Conservation (phyloP, 2,329 filamentous ascomycete species). For the Dactylella cylindrospora region DNA sequence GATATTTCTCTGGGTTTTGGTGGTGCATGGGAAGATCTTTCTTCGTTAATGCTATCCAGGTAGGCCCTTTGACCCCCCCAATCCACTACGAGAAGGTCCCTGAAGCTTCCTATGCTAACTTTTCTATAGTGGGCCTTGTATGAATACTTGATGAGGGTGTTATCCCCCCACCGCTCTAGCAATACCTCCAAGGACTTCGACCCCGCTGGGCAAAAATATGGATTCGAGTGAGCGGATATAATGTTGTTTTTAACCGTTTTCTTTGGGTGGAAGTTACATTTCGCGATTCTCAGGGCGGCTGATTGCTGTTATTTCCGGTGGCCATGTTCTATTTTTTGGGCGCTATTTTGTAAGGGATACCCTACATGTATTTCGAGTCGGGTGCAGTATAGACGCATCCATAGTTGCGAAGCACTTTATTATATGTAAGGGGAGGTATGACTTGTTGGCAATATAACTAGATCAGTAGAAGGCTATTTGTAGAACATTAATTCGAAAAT, state of each 20-base stretch:
- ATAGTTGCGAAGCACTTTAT: too few species aligned
- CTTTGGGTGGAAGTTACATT: neutral
- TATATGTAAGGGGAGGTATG: too few species aligned
- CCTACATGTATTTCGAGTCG: too few species aligned
- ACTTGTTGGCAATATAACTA: too few species aligned
- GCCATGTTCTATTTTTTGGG: slow-evolving; percentile 9
- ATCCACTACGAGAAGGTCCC: neutral
- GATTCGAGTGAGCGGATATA: too few species aligned
- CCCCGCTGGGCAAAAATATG: slow-evolving; percentile 17
- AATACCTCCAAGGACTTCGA: slow-evolving; percentile 3
- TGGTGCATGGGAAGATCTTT: slow-evolving; percentile 86
- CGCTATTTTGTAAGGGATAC: slow-evolving; percentile 9
- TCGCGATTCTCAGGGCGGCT: too few species aligned
- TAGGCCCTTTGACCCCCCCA: slow-evolving; percentile 49
- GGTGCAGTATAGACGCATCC: too few species aligned
- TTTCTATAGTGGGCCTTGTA: slow-evolving; percentile 74
- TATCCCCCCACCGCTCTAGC: slow-evolving; percentile 48
- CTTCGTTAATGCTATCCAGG: slow-evolving; percentile 83
- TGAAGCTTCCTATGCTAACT: neutral
- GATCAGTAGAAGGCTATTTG: too few species aligned
- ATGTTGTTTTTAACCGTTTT: neutral
- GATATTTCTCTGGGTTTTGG: slow-evolving; percentile 73
- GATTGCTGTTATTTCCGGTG: too few species aligned
- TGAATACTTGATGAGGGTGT: slow-evolving; percentile 75
- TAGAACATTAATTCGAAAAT: too few species aligned